phyloP scores from a whole-genome alignment of 306 rosid genomes.

The Amphicarpaea edgeworthii region DNA sequence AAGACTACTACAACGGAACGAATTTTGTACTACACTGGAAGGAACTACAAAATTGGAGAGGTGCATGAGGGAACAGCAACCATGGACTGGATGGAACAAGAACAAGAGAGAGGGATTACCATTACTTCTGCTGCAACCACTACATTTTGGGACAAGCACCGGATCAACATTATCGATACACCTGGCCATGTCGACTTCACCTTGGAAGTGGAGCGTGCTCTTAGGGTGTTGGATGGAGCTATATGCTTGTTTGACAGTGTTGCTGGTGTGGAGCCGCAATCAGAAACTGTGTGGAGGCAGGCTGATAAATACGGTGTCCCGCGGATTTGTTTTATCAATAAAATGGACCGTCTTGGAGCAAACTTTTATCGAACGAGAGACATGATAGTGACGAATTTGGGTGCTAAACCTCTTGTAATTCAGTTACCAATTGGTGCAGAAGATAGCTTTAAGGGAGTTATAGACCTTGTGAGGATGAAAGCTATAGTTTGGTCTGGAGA shows the following conservation, averaged over 20 bases:
- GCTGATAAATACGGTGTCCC: constrained; percentile 98
- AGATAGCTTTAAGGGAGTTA: constrained; percentile 82
- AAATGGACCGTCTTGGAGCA: constrained; percentile 99
- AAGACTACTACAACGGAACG: constrained; percentile 96
- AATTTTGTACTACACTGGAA: constrained; percentile 86
- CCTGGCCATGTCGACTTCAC: constrained; percentile 98
- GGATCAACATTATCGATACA: constrained; percentile 95
- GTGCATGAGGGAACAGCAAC: constrained; percentile 98
- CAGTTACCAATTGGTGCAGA: constrained; percentile 91
- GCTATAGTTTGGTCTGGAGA: constrained; percentile 97
- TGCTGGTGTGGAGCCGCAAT: constrained; percentile 98
- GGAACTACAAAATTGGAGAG: constrained; percentile 97
- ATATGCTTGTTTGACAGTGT: constrained; percentile 97
- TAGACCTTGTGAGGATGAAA: constrained; percentile 93
- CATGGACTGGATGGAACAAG: constrained; percentile 99
- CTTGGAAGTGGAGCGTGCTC: constrained; percentile 97
- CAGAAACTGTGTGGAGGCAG: constrained; percentile 99
- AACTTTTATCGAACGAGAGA: constrained; percentile 93
- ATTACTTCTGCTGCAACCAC: constrained; percentile 99
- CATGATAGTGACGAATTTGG: constrained; percentile 92
- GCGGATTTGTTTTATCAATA: constrained; percentile 92
- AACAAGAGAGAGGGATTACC: constrained; percentile 98
- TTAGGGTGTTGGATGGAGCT: constrained; percentile 96
- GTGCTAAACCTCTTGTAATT: constrained; percentile 93
- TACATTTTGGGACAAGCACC: constrained; percentile 91